phyloP scores from a whole-genome alignment of 129 eudicot genomes.

The Scalesia atractyloides region DNA sequence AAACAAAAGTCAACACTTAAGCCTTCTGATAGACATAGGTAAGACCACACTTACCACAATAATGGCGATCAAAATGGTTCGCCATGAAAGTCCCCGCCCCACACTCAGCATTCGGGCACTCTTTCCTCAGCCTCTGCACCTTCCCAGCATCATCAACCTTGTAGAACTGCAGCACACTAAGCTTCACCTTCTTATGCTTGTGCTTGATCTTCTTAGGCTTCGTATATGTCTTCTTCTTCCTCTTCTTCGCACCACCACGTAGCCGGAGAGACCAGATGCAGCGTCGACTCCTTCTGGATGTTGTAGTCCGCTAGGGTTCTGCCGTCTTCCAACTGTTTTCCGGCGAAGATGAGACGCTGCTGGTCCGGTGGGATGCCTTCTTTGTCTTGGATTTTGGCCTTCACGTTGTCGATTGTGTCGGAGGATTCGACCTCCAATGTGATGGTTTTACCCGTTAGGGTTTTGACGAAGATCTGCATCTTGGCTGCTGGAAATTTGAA shows the following conservation, averaged over 20 bases:
- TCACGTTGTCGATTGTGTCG: slow-evolving; percentile 77
- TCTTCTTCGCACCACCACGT: slow-evolving; percentile 55
- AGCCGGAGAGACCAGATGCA: slow-evolving; percentile 58
- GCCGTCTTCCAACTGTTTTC: slow-evolving; percentile 66
- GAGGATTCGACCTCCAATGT: slow-evolving; percentile 79
- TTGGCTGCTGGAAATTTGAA: slow-evolving; percentile 9
- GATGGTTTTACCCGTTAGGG: slow-evolving; percentile 77
- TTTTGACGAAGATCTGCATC: slow-evolving; percentile 85
- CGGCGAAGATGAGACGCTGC: slow-evolving; percentile 75
- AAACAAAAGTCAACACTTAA: neutral
- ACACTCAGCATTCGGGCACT: slow-evolving; percentile 51
- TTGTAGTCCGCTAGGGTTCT: slow-evolving; percentile 63
- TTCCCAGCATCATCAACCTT: slow-evolving; percentile 48
- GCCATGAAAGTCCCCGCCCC: slow-evolving; percentile 57
- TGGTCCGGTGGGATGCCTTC: slow-evolving; percentile 90
- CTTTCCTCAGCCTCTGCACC: slow-evolving; percentile 51
- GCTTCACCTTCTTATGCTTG: slow-evolving; percentile 51
- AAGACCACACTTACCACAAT: slow-evolving; percentile 5
- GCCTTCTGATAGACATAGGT: slow-evolving; percentile 10
- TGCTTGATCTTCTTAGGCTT: slow-evolving; percentile 56
- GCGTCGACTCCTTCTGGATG: slow-evolving; percentile 65
- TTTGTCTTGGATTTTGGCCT: slow-evolving; percentile 78
- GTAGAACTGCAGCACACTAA: slow-evolving; percentile 49
- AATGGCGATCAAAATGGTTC: slow-evolving; percentile 37
- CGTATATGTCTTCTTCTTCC: slow-evolving; percentile 56